Evolutionary conservation across 2,329 filamentous ascomycete genomes (phyloP), one percentile per base, ranked within the genome.

Genomic region (Hysterium pulicare): DNA sequence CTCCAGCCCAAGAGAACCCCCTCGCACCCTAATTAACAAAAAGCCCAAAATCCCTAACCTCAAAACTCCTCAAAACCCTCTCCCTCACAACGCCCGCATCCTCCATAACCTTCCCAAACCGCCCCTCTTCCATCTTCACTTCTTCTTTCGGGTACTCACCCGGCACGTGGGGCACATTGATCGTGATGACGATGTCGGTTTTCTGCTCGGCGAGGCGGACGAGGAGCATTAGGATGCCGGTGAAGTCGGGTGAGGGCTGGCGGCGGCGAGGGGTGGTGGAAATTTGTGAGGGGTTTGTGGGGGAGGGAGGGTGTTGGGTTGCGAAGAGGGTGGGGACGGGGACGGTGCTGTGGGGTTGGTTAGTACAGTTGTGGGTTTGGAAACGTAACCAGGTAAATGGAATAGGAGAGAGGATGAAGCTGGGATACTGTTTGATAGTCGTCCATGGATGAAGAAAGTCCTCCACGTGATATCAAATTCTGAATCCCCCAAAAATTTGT

Each of bases 121-220:
- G 82, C 13, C 82, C 82, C 43, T 81, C 67, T 58, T 81, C 76
- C 42, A 83, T 68, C 58, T 87, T 81, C 13, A 91, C 80, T 23
- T 88, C 83, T 7, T 84, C 83, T 64, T 83, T 79, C 55, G 83
- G 75, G 61, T 89, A 89, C 64, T 86, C 81, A 48, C 84, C 83
- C 54, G 80, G 76, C 53, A 89, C 84, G 61, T 93, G 85, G 21
- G 90, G 91, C 36, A 95, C 86, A 67, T 95, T 96, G 60, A 95
- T 81, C 31, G 87, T 87, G 48, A 95, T 81, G 35, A 95, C 72
- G 30, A 97, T 71, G 67, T 97, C 91, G 1, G 90, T 91, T 44
- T 74, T 75, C 61, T 90, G 77, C 56, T 79, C 77, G 66, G 84
- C 84, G 35, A 97, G 74, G 13, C 91, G 78, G 43, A 96, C 71